Evolutionary conservation across 768 basidiomycete genomes (phyloP), one percentile per base, ranked within the genome.

Genomic region (Collybia sp.): DNA sequence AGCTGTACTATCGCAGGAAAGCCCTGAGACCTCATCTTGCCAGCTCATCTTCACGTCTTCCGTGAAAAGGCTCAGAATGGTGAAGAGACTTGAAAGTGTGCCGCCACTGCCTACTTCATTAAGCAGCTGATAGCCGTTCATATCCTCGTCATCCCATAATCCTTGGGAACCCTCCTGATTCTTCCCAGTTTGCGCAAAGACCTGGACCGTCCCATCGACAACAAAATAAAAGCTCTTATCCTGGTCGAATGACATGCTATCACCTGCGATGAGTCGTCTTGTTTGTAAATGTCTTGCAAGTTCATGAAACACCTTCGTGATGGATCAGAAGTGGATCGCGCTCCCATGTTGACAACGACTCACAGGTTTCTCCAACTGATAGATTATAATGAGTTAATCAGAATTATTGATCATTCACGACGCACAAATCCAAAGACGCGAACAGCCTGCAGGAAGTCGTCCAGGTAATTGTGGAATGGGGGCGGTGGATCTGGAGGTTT

Each of bases 221-320:
- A 99, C 95, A 61, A 93, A 97, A 65, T 97, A 98, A 66, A 99
- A 99, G 52, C 85, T 93, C 57, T 91, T 91, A 68, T 97, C 89
- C 58, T 88, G 79, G 54, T 93, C 88, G 3, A 97, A 76, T 20
- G 89, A 86, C 48, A 97, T 76, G 42, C 88, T 95, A 56, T 99
- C 96, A 3, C 96, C 95, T 4, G 96, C 96, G 43, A 96, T 88
- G 16, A 99, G 71, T n/a, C 94, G 74, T 50, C 93, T 79, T 2
- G 96, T 99, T 64, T 98, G 95, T 12, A 99, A 69, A 67, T 99
- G 93, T 44, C 96, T 77, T 1, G 93, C 93, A 40, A 99, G 80
- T 69, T 99, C 96, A 57, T 98, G 95, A 61, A 99, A 99, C 19
- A 93, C 89, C 90, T 92, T 44, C 20, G 13, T 8, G 25, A 25